These are phyloP conservation scores for Basidiobolus meristosporus DNA, from an alignment of 371 early-diverging fungal genomes.

Conservation along the genomic window DNA sequence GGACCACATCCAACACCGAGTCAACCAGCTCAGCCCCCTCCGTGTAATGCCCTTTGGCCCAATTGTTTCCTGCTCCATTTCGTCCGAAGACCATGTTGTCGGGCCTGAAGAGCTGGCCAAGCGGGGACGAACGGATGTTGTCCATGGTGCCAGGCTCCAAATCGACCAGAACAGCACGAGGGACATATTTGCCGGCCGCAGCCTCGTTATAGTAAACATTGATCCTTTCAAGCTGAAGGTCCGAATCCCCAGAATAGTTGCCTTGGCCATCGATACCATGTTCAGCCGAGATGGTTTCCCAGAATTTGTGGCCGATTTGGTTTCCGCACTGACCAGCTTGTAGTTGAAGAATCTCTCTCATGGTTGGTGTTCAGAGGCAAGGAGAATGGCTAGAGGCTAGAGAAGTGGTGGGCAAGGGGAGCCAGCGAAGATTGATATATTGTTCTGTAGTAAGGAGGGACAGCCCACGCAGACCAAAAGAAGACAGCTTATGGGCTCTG, in stretches of 20 bases:
- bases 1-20: constrained; percentile 78
- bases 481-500: no score
- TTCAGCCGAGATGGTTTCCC: constrained; percentile 86
- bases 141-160: constrained; percentile 99
- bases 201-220: constrained; percentile 98
- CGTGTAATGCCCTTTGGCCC: constrained; percentile 96
- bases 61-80: constrained; percentile 93
- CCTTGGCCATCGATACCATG: constrained; percentile 78
- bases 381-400: no score
- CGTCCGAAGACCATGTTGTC: constrained; percentile 82
- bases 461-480: no score
- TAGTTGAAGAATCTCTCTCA: constrained; percentile 99
- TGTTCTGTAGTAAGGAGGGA: no score
- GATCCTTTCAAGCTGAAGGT: constrained; percentile 91
- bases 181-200: constrained; percentile 62
- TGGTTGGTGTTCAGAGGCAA: constrained; percentile 15
- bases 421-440: no score
- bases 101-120: constrained; percentile 48
- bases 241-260: constrained; percentile 57
- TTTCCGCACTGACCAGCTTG: constrained; percentile 96
- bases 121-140: constrained; percentile 54
- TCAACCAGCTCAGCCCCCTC: constrained; percentile 94
- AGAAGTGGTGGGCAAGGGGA: no score
- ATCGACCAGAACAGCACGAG: constrained; percentile 96
- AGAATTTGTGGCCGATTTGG: constrained; percentile 65